Evolutionary conservation across 2,329 filamentous ascomycete species (phyloP), one percentile per base, ranked within the genome.

Genomic region (Emmonsiellopsis sp.): DNA sequence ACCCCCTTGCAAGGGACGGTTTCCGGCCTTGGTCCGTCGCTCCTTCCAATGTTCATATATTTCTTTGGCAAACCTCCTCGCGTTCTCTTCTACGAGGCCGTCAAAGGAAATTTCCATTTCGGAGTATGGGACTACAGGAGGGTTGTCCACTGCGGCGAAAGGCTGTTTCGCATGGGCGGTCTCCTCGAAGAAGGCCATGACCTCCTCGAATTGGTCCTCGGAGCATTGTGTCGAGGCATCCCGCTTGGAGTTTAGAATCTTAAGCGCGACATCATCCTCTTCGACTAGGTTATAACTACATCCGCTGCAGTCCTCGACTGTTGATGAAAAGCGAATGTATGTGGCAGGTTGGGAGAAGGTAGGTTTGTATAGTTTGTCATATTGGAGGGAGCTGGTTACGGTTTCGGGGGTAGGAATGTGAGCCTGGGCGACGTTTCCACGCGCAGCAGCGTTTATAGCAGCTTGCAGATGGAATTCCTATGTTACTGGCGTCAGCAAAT

Each of bases 281-380:
- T 86, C 84, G 32, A 85, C 91, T 87, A 97, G 92, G 73, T 95
- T 90, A 83, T 98, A 98, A 63, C 85, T 82, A 67, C 86, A 87
- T 63, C 88, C 87, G 65, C 89, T 86, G 63, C 87, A 95, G 72
- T 98, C 93, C 73, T 98, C 93, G 57, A 98, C 92, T 2, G 93
- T 98, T 61, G 95, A 92, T 59, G 93, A 97, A 74, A 95, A 97
- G 60, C 92, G 89, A 68, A 98, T 95, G 72, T 97, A 97, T 57
- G 91, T 93, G 57, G 85, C 84, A 51, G 93, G 90, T 70, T 94
- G 86, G 64, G 84, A 81, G 72, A 92, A 96, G 54, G 77, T 76
- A 59, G 81, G 83, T 49, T 86, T 82, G 68, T 97, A 97, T 62
- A 96, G 81, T 64, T 86, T 82, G 71, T 94, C 88, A 84, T 96